Conservation (phyloP, 2,329 filamentous ascomycete species). For the Exophiala calicioides region DNA sequence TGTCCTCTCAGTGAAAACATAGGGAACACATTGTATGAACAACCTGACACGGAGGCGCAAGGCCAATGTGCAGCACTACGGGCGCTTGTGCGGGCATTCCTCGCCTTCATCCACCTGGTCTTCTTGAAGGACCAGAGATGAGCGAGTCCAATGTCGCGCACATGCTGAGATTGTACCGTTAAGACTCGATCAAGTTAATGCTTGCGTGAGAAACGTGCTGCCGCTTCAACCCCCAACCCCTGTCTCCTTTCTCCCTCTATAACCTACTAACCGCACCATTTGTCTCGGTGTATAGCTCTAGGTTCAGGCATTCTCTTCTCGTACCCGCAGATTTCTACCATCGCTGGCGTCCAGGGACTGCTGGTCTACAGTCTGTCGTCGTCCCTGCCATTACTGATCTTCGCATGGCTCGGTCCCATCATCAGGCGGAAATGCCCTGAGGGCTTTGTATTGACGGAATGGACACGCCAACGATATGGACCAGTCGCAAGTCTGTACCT, state of each 20-base stretch:
- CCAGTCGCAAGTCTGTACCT: conserved; percentile 68
- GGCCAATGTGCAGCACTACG: conserved; percentile 71
- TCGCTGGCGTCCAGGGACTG: conserved; percentile 76
- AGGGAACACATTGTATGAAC: not conserved
- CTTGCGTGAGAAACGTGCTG: conserved; percentile 98
- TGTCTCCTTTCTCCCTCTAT: conserved; percentile 28
- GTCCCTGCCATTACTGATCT: conserved; percentile 70
- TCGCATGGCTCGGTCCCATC: conserved; percentile 68
- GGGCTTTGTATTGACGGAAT: conserved; percentile 82
- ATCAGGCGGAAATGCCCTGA: conserved; percentile 79
- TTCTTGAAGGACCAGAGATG: conserved; percentile 34
- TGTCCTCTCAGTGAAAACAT: conserved; percentile 14
- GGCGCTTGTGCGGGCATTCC: conserved; percentile 64
- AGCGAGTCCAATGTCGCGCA: conserved; percentile 19
- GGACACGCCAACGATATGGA: conserved; percentile 79
- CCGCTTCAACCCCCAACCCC: conserved; percentile 61
- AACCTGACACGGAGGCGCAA: conserved; percentile 5
- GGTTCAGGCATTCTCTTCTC: conserved; percentile 82
- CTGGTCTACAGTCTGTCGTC: conserved; percentile 74
- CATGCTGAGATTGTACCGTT: conserved; percentile 91
- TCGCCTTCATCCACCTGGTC: conserved; percentile 55
- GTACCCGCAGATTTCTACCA: conserved; percentile 77
- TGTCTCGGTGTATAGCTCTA: conserved; percentile 59
- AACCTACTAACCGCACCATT: conserved; percentile 39
- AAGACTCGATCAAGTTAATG: conserved; percentile 98